These are phyloP conservation scores for Oryza nivara DNA, from an alignment of 176 grass and related monocot species.

Conservation along the genomic window DNA sequence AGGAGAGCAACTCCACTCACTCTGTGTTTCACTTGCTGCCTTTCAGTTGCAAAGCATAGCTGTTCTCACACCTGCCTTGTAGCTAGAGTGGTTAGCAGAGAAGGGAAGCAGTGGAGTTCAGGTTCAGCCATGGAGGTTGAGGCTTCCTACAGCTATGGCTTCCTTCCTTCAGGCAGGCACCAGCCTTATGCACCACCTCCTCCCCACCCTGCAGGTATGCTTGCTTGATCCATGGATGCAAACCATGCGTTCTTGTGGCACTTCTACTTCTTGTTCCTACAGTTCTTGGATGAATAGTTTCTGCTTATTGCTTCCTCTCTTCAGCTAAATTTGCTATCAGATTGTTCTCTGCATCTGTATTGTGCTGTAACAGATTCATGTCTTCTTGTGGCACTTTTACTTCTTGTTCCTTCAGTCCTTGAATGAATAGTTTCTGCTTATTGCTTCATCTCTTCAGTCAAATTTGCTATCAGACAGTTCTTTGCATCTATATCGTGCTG, in stretches of 20 bases:
- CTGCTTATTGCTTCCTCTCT: neutral
- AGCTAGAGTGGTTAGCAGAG: neutral
- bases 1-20: conserved; percentile 37
- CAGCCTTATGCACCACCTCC: conserved; percentile 31
- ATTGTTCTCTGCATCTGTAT: no score
- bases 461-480: neutral
- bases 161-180: conserved; percentile 40
- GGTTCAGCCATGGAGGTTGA: conserved; percentile 50
- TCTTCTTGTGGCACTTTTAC: neutral
- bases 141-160: conserved; percentile 46
- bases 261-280: no score
- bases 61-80: neutral
- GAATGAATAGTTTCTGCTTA: neutral
- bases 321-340: neutral
- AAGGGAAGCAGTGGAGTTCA: conserved; percentile 5
- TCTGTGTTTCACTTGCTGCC: conserved; percentile 35
- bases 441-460: neutral
- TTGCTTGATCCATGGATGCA: conserved; percentile 2
- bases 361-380: neutral
- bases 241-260: neutral
- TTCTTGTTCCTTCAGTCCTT: neutral
- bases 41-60: conserved; percentile 24
- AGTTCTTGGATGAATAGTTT: conserved; percentile 8
- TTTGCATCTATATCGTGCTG: neutral
- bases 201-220: conserved; percentile 36